These are phyloP conservation scores for Macadamia tetraphylla DNA, from an alignment of 164 flowering plant genomes.

Conservation along the genomic window DNA sequence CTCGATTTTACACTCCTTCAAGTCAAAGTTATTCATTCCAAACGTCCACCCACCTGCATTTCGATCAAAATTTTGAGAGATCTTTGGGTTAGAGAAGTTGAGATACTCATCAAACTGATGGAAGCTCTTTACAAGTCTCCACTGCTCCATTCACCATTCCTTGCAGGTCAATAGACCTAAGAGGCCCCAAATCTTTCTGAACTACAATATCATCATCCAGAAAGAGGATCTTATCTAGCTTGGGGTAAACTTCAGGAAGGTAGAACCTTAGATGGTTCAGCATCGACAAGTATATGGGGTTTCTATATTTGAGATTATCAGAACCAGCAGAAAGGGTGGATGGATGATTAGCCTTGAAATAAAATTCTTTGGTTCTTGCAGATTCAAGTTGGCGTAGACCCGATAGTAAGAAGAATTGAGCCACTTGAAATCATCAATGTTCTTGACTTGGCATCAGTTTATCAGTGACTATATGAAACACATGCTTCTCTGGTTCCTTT, in stretches of 20 bases:
- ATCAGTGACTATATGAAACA: constrained; percentile 3
- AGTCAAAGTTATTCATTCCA: no score
- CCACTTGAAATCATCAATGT: constrained; percentile 5
- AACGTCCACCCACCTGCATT: no score
- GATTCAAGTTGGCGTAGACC: constrained; percentile 1
- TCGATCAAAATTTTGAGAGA: no score
- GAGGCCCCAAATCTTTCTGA: constrained; percentile 10
- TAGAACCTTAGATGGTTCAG: constrained; percentile 14
- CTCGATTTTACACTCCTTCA: no score
- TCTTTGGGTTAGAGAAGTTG: no score
- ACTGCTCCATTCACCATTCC: constrained; percentile 6
- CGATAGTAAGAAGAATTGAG: constrained; percentile 3
- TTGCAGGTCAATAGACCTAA: constrained; percentile 9
- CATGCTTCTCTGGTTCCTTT: constrained; percentile 8
- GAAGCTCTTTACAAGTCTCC: neutral
- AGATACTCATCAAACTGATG: no score
- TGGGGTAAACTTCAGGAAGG: constrained; percentile 14
- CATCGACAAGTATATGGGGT: constrained; percentile 15
- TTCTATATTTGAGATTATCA: constrained; percentile 12
- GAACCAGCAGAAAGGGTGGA: neutral
- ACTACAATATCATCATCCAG: constrained; percentile 15
- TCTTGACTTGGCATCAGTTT: neutral
- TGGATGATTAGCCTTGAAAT: neutral
- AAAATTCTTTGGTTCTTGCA: neutral
- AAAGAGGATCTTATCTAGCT: constrained; percentile 8